phyloP scores from a whole-genome alignment of 495 filamentous ascomycete genomes.

The Penicillium egyptiacum region DNA sequence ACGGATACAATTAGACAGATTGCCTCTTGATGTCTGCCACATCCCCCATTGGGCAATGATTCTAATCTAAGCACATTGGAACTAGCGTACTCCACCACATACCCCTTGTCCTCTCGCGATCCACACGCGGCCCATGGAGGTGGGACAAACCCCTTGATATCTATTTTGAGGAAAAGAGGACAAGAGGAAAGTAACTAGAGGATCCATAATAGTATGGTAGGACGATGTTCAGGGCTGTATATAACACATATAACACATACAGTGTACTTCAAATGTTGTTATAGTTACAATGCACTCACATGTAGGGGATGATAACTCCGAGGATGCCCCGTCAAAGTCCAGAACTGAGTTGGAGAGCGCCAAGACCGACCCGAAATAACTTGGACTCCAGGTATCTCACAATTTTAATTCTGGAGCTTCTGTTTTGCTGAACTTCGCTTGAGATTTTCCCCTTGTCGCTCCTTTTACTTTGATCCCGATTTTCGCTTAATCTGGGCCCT shows the following conservation, averaged over 20 bases:
- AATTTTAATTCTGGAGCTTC: conserved; percentile 20
- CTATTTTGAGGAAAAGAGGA: conserved; percentile 2
- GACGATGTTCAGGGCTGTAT: too few relatives aligned
- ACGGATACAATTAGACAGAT: background rate
- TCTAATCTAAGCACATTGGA: conserved; percentile 25
- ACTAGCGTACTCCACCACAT: conserved; percentile 29
- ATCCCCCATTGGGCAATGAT: conserved; percentile 13
- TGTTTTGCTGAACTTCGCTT: conserved; percentile 17
- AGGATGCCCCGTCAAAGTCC: background rate
- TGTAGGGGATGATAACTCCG: background rate
- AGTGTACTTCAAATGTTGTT: too few relatives aligned
- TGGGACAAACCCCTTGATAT: conserved; percentile 21
- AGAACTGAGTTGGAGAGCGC: conserved; percentile 7
- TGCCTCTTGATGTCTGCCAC: background rate
- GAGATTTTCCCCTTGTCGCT: conserved; percentile 12
- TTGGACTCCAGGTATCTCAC: conserved; percentile 16
- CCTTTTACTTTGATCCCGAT: conserved; percentile 12
- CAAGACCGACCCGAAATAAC: conserved; percentile 23
- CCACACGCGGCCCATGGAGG: conserved; percentile 29
- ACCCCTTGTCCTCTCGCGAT: conserved; percentile 24
- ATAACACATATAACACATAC: too few relatives aligned
- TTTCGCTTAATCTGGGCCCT: background rate
- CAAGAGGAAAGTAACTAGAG: background rate
- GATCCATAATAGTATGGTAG: too few relatives aligned
- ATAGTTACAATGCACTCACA: too few relatives aligned